These are phyloP conservation scores for Aulographum hederae DNA, from an alignment of 2,329 filamentous ascomycete genomes.

Conservation along the genomic window DNA sequence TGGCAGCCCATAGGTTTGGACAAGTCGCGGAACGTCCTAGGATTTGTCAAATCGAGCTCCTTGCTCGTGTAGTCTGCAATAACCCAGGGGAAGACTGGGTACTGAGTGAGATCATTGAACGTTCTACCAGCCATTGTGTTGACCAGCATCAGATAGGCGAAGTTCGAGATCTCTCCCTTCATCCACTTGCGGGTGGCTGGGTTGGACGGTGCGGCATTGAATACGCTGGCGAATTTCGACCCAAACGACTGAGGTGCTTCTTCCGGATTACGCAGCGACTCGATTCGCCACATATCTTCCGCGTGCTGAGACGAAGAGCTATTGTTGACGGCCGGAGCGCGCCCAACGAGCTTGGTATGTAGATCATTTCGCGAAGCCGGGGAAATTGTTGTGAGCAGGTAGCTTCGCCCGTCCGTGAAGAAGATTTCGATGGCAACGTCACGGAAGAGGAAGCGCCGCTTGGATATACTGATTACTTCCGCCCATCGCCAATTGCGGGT, in stretches of 20 bases:
- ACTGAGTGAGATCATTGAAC: constrained; percentile 96
- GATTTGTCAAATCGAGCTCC: constrained; percentile 71
- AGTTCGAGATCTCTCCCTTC: constrained; percentile 90
- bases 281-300: constrained; percentile 83
- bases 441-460: constrained; percentile 83
- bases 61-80: constrained; percentile 90
- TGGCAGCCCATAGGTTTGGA: constrained; percentile 96
- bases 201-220: constrained; percentile 65
- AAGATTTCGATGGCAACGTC: constrained; percentile 96
- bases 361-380: constrained; percentile 60
- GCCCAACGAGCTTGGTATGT: constrained; percentile 53
- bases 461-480: constrained; percentile 88
- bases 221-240: constrained; percentile 80
- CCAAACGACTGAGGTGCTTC: constrained; percentile 52
- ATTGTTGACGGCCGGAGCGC: constrained; percentile 64
- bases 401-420: constrained; percentile 91
- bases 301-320: constrained; percentile 52
- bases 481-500: constrained; percentile 86
- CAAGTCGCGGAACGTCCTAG: constrained; percentile 72
- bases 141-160: constrained; percentile 95
- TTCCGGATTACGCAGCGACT: constrained; percentile 55
- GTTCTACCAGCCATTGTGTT: constrained; percentile 95
- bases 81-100: constrained; percentile 96
- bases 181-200: constrained; percentile 82
- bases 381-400: constrained; percentile 71